Evolutionary conservation across 2,329 filamentous ascomycete genomes (phyloP).

Genomic region (Aspergillus sp.): DNA sequence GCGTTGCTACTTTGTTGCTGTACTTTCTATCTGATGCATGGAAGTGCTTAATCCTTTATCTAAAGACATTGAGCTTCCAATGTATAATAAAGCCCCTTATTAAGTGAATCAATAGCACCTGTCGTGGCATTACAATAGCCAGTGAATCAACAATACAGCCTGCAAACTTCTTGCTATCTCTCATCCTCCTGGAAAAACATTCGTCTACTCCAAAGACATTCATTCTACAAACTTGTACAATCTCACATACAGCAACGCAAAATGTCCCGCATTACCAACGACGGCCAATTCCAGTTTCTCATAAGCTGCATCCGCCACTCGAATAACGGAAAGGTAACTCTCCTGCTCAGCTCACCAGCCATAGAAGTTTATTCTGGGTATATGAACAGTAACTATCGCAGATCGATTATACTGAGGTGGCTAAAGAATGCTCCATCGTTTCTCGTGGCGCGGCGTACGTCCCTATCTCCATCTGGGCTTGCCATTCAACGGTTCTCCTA

Average conservation of each 20-base stretch:
- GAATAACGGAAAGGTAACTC: conserved; percentile 52
- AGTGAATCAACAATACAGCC: no score
- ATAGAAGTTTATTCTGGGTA: neutral
- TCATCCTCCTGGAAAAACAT: neutral
- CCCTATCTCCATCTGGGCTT: neutral
- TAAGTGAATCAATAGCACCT: no score
- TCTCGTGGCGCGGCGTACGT: conserved; percentile 65
- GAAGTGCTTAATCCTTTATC: no score
- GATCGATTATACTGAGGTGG: conserved; percentile 62
- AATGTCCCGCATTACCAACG: conserved; percentile 47
- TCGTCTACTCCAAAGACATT: neutral
- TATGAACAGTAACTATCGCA: conserved; percentile 24
- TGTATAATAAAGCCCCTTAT: no score
- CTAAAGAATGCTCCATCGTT: conserved; percentile 56
- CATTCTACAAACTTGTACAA: neutral
- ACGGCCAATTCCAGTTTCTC: conserved; percentile 59
- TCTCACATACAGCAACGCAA: conserved; percentile 1
- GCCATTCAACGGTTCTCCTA: neutral
- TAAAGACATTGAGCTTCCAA: no score
- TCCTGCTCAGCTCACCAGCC: neutral
- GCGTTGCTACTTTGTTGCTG: no score
- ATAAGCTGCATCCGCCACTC: conserved; percentile 59
- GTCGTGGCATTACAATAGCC: no score
- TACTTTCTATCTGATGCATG: no score
- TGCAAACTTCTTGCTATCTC: neutral